Conservation (phyloP, 495 filamentous ascomycete genomes). For the Penicillium argentinense region DNA sequence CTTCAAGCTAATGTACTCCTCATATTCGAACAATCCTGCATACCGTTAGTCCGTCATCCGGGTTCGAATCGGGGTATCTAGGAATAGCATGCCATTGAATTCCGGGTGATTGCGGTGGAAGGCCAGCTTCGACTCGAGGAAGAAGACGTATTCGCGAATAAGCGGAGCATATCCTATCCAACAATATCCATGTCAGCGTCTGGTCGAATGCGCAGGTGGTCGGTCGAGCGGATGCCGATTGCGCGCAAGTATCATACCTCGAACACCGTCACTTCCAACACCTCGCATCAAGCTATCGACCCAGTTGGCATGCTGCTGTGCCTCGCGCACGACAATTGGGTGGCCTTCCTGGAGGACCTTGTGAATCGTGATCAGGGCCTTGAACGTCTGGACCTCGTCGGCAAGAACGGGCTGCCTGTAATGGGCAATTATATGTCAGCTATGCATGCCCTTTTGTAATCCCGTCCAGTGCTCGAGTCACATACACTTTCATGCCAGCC, state of each 20-base stretch:
- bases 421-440: slow-evolving; percentile 13
- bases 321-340: slow-evolving; percentile 80
- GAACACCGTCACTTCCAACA: slow-evolving; percentile 78
- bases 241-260: slow-evolving; percentile 49
- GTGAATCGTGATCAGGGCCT: slow-evolving; percentile 88
- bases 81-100: slow-evolving; percentile 74
- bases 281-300: slow-evolving; percentile 89
- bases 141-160: slow-evolving; percentile 94
- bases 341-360: slow-evolving; percentile 97
- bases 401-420: slow-evolving; percentile 87
- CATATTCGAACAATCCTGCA: slow-evolving; percentile 89
- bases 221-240: neutral
- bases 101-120: slow-evolving; percentile 97
- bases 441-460: neutral
- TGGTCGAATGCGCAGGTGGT: slow-evolving; percentile 1
- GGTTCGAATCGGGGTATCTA: neutral
- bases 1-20: slow-evolving; percentile 98
- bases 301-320: slow-evolving; percentile 85
- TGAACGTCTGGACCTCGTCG: slow-evolving; percentile 94
- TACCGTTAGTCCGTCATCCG: slow-evolving; percentile 14
- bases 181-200: slow-evolving; percentile 12
- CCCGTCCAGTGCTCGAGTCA: slow-evolving; percentile 1
- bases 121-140: slow-evolving; percentile 83
- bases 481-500: slow-evolving; percentile 97
- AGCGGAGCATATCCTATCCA: slow-evolving; percentile 78